Percentiles rank a stretch among this genome's conserved stretches.
Evolutionary conservation across 305 asterid species (phyloP).

Genomic region (Stenogyne calaminthoides): DNA sequence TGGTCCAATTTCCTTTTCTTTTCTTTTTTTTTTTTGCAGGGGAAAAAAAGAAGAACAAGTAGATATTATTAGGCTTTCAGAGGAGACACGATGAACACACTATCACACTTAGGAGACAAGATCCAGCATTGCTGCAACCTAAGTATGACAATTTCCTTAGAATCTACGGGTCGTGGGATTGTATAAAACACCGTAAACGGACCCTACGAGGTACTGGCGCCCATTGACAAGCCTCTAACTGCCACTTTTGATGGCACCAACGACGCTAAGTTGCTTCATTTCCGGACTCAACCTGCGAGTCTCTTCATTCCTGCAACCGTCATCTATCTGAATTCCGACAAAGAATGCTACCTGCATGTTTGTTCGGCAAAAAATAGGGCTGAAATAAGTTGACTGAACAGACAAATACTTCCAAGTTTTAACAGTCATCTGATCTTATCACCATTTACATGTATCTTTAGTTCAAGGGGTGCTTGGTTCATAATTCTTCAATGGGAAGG

Average conservation of each 20-base stretch:
- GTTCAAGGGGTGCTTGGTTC: too few relatives aligned
- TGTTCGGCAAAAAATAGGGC: background rate
- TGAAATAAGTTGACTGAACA: conserved; percentile 3
- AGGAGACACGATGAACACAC: conserved; percentile 12
- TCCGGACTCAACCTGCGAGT: conserved; percentile 50
- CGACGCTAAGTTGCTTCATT: conserved; percentile 69
- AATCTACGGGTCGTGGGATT: background rate
- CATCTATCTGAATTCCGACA: conserved; percentile 73
- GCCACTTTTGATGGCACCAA: conserved; percentile 87
- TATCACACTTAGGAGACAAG: conserved; percentile 15
- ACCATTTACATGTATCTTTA: background rate
- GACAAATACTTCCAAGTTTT: background rate
- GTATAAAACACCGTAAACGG: background rate
- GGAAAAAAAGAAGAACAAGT: too few relatives aligned
- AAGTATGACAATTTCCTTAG: conserved; percentile 22
- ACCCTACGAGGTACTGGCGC: conserved; percentile 55
- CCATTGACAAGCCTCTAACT: conserved; percentile 77
- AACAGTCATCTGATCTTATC: background rate
- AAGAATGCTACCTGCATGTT: conserved; percentile 76
- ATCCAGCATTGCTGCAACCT: conserved; percentile 12
- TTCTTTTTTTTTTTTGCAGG: too few relatives aligned
- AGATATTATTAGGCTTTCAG: background rate
- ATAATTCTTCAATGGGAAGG: too few relatives aligned
- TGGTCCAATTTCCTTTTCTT: too few relatives aligned
- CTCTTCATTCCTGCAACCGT: conserved; percentile 38